Conservation (phyloP, 805 yeast genomes). For the Saccharomycopsis fibuligera region DNA sequence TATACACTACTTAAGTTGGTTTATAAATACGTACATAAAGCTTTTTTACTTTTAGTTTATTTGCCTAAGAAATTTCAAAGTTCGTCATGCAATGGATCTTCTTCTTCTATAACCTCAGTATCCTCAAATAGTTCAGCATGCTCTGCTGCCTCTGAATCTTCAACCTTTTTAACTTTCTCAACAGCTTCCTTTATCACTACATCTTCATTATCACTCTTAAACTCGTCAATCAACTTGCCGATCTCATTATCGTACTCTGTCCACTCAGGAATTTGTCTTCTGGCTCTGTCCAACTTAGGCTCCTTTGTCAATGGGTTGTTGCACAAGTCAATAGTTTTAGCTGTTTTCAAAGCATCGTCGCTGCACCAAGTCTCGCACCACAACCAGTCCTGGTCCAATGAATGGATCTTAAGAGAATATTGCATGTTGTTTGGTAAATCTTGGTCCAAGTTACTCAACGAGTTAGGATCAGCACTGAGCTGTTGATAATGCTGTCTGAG, state of each 20-base stretch:
- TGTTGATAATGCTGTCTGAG: slow-evolving; percentile 81
- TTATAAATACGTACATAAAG: no score
- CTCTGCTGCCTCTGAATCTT: background rate
- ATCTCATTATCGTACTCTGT: slow-evolving; percentile 53
- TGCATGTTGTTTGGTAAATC: slow-evolving; percentile 91
- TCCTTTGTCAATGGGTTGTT: slow-evolving; percentile 80
- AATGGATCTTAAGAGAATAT: slow-evolving; percentile 53
- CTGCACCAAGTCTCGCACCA: slow-evolving; percentile 96
- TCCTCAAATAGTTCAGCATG: background rate
- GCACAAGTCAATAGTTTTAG: slow-evolving; percentile 79
- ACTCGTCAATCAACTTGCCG: slow-evolving; percentile 25
- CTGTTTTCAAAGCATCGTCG: slow-evolving; percentile 50
- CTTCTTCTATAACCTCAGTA: background rate
- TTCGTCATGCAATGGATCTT: slow-evolving; percentile 7
- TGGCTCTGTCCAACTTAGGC: slow-evolving; percentile 67
- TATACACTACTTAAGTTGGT: no score
- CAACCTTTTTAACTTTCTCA: background rate
- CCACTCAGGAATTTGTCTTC: slow-evolving; percentile 80
- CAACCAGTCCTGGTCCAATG: slow-evolving; percentile 77
- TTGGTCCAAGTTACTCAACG: slow-evolving; percentile 81
- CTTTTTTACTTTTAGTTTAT: background rate
- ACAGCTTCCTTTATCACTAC: slow-evolving; percentile 4
- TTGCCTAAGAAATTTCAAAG: slow-evolving; percentile 2
- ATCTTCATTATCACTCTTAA: slow-evolving; percentile 8
- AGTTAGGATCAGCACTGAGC: slow-evolving; percentile 69